These are phyloP conservation scores for Oemleria cerasiformis DNA, from an alignment of 306 rosid genomes.

Conservation along the genomic window DNA sequence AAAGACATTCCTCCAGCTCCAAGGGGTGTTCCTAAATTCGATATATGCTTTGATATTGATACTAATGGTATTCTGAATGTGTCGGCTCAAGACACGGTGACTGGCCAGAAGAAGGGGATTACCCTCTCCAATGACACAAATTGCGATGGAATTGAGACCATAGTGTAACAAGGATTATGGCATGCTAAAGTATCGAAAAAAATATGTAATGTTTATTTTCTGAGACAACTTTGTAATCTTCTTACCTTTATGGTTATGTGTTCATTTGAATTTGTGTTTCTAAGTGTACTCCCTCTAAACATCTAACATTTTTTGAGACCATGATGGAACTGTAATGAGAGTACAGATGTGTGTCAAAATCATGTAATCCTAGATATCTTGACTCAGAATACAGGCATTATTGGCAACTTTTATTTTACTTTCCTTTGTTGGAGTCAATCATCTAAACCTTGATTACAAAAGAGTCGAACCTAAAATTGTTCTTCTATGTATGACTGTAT, in stretches of 20 bases:
- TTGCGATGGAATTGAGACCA: neutral
- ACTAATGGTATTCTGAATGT: conserved; percentile 1
- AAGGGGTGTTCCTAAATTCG: neutral
- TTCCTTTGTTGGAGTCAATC: too few relatives aligned
- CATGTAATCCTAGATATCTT: too few relatives aligned
- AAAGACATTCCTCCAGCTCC: conserved; percentile 7
- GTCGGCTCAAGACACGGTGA: conserved; percentile 9
- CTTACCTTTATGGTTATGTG: neutral
- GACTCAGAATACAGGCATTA: too few relatives aligned
- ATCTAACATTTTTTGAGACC: too few relatives aligned
- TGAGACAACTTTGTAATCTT: neutral
- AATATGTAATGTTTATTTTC: too few relatives aligned
- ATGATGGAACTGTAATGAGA: neutral
- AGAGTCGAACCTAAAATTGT: too few relatives aligned
- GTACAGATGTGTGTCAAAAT: too few relatives aligned
- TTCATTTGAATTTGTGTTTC: neutral
- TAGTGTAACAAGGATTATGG: neutral
- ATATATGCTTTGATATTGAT: conserved; percentile 1
- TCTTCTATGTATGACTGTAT: too few relatives aligned
- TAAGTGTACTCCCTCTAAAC: neutral
- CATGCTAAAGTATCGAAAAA: neutral
- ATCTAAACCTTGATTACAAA: too few relatives aligned
- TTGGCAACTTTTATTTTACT: too few relatives aligned
- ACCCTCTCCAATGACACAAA: neutral
- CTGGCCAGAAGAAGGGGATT: neutral